These are phyloP conservation scores for Saccharomycopsis schoenii DNA, from an alignment of 805 yeast species.

Conservation along the genomic window DNA sequence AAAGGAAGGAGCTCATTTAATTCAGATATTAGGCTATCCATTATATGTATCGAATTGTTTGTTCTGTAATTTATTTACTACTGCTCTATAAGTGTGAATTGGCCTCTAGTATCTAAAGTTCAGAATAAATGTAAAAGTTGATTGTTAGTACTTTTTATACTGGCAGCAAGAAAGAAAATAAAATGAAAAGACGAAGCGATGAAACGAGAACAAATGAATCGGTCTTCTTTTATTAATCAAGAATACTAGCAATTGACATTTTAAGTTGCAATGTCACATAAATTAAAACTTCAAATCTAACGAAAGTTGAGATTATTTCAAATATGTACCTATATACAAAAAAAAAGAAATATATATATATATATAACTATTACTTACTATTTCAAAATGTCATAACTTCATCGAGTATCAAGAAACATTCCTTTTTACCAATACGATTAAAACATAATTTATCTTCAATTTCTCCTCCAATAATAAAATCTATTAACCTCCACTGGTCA, in stretches of 20 bases:
- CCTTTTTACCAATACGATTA: constrained; percentile 8
- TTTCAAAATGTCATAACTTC: neutral
- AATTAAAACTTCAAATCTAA: too few relatives aligned
- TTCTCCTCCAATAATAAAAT: constrained; percentile 6
- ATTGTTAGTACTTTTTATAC: neutral
- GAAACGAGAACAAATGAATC: too few relatives aligned
- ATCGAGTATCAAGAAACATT: constrained; percentile 2
- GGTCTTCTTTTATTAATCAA: too few relatives aligned
- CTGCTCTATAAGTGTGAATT: too few relatives aligned
- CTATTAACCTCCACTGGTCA: constrained; percentile 6
- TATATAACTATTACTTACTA: neutral
- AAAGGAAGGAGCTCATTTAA: constrained; percentile 38
- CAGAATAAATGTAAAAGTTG: too few relatives aligned
- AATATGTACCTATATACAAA: too few relatives aligned
- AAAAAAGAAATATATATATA: too few relatives aligned
- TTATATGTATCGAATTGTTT: neutral
- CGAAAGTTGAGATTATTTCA: too few relatives aligned
- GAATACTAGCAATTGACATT: too few relatives aligned
- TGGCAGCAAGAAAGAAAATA: neutral
- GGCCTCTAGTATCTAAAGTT: too few relatives aligned
- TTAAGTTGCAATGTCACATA: too few relatives aligned
- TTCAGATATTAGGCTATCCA: constrained; percentile 2
- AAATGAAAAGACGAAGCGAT: too few relatives aligned
- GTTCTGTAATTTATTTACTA: neutral
- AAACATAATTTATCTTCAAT: constrained; percentile 5